Evolutionary conservation across 441 rosid species (phyloP).

Genomic region (Aquilaria agallochum): DNA sequence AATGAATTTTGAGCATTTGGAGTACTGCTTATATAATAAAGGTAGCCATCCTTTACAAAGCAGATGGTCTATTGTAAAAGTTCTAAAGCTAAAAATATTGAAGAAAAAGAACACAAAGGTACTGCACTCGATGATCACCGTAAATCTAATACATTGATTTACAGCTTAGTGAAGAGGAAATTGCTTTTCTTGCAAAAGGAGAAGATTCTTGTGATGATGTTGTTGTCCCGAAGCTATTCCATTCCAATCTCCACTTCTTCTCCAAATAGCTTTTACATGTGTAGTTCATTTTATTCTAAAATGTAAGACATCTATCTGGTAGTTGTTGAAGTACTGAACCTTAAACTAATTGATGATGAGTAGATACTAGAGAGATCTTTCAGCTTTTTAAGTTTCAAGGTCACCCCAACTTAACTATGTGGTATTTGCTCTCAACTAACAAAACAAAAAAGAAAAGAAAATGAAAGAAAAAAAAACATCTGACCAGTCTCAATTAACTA

Average conservation of each 20-base stretch:
- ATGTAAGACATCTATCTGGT: too few relatives aligned
- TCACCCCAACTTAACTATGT: too few relatives aligned
- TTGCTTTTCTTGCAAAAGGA: slow-evolving; percentile 74
- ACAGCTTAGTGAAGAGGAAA: slow-evolving; percentile 90
- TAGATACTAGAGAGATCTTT: too few relatives aligned
- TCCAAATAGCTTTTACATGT: too few relatives aligned
- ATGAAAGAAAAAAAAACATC: too few relatives aligned
- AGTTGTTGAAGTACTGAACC: too few relatives aligned
- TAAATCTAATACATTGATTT: slow-evolving; percentile 10
- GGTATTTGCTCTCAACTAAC: too few relatives aligned
- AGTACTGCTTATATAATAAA: slow-evolving; percentile 81
- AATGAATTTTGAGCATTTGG: slow-evolving; percentile 86
- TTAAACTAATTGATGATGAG: too few relatives aligned
- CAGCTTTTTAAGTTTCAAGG: too few relatives aligned
- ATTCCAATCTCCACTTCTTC: slow-evolving; percentile 28
- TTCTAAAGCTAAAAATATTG: background rate
- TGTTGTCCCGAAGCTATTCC: slow-evolving; percentile 69
- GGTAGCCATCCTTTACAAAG: slow-evolving; percentile 27
- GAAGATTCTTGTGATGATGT: slow-evolving; percentile 90
- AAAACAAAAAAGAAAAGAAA: too few relatives aligned
- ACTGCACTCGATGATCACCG: slow-evolving; percentile 7
- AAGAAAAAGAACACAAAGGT: slow-evolving; percentile 1
- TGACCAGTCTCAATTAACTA: too few relatives aligned
- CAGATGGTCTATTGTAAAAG: background rate
- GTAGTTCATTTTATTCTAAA: too few relatives aligned